Conservation (phyloP, 2,329 filamentous ascomycete genomes). For the Hymenoscyphus infarciens region DNA sequence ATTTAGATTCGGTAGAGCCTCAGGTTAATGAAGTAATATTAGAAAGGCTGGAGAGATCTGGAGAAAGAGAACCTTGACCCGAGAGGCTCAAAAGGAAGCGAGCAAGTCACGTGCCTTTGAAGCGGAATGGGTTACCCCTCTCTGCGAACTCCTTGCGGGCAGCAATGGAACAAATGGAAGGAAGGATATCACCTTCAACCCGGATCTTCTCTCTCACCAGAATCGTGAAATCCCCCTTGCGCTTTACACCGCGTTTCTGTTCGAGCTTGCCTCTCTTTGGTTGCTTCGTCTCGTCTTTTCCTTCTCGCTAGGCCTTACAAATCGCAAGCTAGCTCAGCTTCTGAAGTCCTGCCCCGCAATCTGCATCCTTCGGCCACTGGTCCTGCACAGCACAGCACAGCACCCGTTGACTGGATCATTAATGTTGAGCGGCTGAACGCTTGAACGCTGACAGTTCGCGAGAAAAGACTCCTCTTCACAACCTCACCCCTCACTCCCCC, state of each 20-base stretch:
- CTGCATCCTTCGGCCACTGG: background rate
- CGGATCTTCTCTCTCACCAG: background rate
- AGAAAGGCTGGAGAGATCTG: background rate
- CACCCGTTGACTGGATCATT: background rate
- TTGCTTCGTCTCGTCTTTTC: background rate
- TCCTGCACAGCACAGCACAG: background rate
- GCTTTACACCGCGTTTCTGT: no score
- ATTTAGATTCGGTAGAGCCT: background rate
- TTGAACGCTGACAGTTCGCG: background rate
- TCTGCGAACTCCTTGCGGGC: background rate
- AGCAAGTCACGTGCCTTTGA: background rate
- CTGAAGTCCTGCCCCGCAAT: background rate
- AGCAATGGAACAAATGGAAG: background rate
- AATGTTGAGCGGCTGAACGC: conserved; percentile 2
- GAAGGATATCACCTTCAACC: no score
- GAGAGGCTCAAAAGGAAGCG: background rate
- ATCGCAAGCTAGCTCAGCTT: conserved; percentile 1
- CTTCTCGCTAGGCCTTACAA: background rate
- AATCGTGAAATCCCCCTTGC: background rate
- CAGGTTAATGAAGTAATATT: background rate
- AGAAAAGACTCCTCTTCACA: background rate
- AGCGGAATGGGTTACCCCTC: background rate
- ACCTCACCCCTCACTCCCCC: background rate
- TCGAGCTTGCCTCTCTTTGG: background rate
- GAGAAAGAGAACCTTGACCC: no score